Percentiles rank a stretch among this genome's conserved stretches.
Evolutionary conservation across 306 rosid species (phyloP).

Genomic region (Cucumis hystrix): DNA sequence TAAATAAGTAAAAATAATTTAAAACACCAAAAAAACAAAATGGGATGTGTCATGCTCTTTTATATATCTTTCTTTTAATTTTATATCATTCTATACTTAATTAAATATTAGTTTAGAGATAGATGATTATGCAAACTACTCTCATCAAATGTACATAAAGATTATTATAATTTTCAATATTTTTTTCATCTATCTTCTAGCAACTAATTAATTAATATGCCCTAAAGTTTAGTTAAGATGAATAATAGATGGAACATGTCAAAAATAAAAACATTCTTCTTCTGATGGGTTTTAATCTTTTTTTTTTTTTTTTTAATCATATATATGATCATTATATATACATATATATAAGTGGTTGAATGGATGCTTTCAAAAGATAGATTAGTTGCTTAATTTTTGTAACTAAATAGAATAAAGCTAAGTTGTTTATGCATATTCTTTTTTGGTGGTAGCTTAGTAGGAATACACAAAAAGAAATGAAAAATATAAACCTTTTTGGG

Average conservation of each 20-base stretch:
- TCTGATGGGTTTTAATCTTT: too few species aligned
- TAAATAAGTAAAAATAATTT: not conserved
- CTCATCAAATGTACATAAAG: too few species aligned
- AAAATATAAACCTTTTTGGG: not conserved
- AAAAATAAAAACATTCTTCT: not conserved
- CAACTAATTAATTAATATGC: not conserved
- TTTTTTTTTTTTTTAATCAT: too few species aligned
- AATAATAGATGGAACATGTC: not conserved
- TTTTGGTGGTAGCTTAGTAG: constrained; percentile 1
- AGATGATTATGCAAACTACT: not conserved
- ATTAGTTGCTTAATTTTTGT: not conserved
- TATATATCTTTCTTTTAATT: not conserved
- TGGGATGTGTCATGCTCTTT: not conserved
- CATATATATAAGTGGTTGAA: not conserved
- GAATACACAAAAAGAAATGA: not conserved
- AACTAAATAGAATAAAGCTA: not conserved
- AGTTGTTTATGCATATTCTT: not conserved
- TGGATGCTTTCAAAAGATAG: not conserved
- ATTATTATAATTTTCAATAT: not conserved
- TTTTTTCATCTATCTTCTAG: not conserved
- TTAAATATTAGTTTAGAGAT: not conserved
- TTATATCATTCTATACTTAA: not conserved
- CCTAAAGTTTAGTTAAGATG: not conserved
- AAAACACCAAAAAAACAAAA: not conserved
- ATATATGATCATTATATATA: too few species aligned